Conservation (phyloP, 2,329 filamentous ascomycete genomes). For the Diaporthe amygdali region DNA sequence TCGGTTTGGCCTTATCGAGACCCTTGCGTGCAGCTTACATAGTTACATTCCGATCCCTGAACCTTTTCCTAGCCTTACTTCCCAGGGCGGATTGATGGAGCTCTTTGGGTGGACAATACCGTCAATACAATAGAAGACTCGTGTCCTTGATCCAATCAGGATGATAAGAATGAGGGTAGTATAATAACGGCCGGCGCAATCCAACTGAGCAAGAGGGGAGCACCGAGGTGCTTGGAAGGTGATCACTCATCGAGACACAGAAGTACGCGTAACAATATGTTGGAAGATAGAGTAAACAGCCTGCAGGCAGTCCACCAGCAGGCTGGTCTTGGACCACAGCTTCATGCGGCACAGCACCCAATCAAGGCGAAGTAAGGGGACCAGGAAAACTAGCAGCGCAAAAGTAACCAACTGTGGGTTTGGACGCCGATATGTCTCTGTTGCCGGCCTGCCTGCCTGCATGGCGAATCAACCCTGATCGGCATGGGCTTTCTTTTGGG, state of each 20-base stretch:
- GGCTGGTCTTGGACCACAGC: neutral
- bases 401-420: neutral
- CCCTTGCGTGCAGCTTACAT: conserved; percentile 6
- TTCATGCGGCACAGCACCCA: neutral
- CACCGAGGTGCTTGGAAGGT: neutral
- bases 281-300: neutral
- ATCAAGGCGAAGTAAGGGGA: neutral
- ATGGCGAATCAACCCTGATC: neutral
- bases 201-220: neutral
- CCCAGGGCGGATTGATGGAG: neutral
- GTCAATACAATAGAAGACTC: neutral
- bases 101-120: neutral
- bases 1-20: conserved; percentile 11
- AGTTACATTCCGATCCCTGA: conserved; percentile 11
- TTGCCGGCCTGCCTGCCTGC: neutral
- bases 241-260: neutral
- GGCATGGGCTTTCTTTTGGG: neutral
- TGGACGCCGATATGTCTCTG: neutral
- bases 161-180: neutral
- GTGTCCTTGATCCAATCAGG: neutral
- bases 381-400: neutral
- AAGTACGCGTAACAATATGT: neutral
- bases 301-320: neutral
- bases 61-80: conserved; percentile 9
- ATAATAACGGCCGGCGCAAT: neutral